Evolutionary conservation across 306 rosid species (phyloP), one percentile per base, ranked within the genome.

Genomic region (Dryas octopetala): DNA sequence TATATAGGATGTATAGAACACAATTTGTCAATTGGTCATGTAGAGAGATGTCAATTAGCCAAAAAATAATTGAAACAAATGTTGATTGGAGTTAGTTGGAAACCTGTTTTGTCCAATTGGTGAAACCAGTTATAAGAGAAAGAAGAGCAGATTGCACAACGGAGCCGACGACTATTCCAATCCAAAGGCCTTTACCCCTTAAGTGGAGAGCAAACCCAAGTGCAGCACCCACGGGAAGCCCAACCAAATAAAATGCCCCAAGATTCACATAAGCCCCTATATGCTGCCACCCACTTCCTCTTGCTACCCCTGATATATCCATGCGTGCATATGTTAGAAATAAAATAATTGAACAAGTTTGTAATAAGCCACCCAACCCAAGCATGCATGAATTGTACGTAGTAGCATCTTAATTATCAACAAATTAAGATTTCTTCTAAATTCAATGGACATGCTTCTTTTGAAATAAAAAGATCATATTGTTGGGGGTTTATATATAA

Each of bases 21-120:
- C 2, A 32, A 2, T 32, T 32, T 32, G 38, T 32, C 38, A 32
- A 32, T 32, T 32, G 2, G 2, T 32, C 38, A 32, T 32, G 38
- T 32, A 32, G 23, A 32, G 38, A 23, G 38, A 32, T 32, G 38
- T 32, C 38, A 32, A 32, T 32, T 12, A 68, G 46, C 4, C 4
- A n/a, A 52, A 1, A 50, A 70, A 23, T 5, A 74, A 54, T 16
- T 3, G 38, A 49, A 5, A 28, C 2, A 32, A 40, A 0, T 12
- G 0, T 32, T 28, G 15, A 14, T 7, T 15, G 5, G 43, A 5
- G 3, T 5, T 32, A 32, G 3, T 14, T 10, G 17, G 12, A 50
- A 26, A 84, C 91, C 90, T 89, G 86, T 74, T 87, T 75, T n/a
- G 79, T 62, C 91, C 91, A 89, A 45, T 83, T 78, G 40, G 90